Base-by-base conservation (phyloP, 1,284 basidiomycete genomes). In the Porogramme epimiltina region DNA sequence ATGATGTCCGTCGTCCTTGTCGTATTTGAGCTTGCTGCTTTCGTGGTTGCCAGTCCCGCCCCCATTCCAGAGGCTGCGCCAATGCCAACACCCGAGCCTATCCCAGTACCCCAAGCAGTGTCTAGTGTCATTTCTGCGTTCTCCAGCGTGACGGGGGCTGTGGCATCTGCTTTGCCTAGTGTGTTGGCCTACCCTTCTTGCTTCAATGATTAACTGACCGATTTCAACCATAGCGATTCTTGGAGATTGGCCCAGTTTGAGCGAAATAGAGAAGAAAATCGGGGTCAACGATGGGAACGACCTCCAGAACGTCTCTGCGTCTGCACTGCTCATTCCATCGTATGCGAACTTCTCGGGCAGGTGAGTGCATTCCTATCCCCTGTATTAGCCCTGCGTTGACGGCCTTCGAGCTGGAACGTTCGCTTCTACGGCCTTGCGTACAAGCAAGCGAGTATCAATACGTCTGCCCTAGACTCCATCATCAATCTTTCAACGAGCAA, bases 341-440 rank as follows among this genome's bases (percentile, higher is more conserved):
- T 66, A 64, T 36, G 55, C 64, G 1, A 64, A 64, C 50, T 60
- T 59, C 38, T 58, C 62, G 3, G 55, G 52, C 28, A 55, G 51
- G 64, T 63, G 16, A 24, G 58, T 53, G 15, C 44, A 15, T 13
- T 6, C 22, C n/a, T 19, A 33, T 25, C 2, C 34, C n/a, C 3
- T n/a, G 18, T 37, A 31, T 13, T 24, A 15, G 18, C 22, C 26
- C 24, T 26, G 23, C 15, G 13, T 42, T 44, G 22, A 36, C 39
- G 25, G 13, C 2, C 19, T 1, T 16, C 15, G 20, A 63, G 62
- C 23, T 66, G 64, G 64, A 66, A 64, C 33, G 47, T 66, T 11
- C 64, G 64, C 18, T 66, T 64, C 54, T 65, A 65, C 40, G 63
- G 63, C 11, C 55, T 65, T 0, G 59, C 60, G 9, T 63, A 64